Conservation (phyloP, 805 yeast genomes). For the Starmerella cellae region DNA sequence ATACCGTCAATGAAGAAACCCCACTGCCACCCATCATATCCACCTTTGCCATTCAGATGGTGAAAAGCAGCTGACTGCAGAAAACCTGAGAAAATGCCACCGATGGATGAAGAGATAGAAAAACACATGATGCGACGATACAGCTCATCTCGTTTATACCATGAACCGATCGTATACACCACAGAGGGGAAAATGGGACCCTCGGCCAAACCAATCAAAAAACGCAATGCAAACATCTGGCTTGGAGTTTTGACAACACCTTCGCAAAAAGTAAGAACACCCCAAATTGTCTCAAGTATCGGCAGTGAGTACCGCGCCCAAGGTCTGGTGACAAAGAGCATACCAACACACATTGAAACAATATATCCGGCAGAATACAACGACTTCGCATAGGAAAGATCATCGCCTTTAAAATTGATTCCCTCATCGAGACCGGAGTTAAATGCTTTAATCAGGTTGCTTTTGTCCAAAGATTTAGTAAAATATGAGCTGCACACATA, state of each 20-base stretch:
- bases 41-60: slow-evolving; percentile 32
- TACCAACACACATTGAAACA: slow-evolving; percentile 35
- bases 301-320: slow-evolving; percentile 30
- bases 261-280: slow-evolving; percentile 28
- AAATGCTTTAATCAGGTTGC: slow-evolving; percentile 40
- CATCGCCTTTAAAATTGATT: slow-evolving; percentile 32
- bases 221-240: slow-evolving; percentile 33
- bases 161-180: slow-evolving; percentile 34
- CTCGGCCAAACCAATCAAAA: slow-evolving; percentile 34
- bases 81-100: slow-evolving; percentile 35
- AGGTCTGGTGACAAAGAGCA: slow-evolving; percentile 26
- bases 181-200: slow-evolving; percentile 34
- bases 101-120: slow-evolving; percentile 31
- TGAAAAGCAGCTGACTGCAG: slow-evolving; percentile 34
- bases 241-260: slow-evolving; percentile 25
- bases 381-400: slow-evolving; percentile 36
- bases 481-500: slow-evolving; percentile 31
- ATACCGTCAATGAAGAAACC: slow-evolving; percentile 52
- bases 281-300: slow-evolving; percentile 29
- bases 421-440: slow-evolving; percentile 46
- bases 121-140: slow-evolving; percentile 33
- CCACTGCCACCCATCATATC: slow-evolving; percentile 51
- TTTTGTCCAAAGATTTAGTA: slow-evolving; percentile 40
- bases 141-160: slow-evolving; percentile 35
- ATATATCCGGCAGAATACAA: slow-evolving; percentile 35